Evolutionary conservation across 345 rosid species (phyloP).

Genomic region (Arabidopsis suecica): DNA sequence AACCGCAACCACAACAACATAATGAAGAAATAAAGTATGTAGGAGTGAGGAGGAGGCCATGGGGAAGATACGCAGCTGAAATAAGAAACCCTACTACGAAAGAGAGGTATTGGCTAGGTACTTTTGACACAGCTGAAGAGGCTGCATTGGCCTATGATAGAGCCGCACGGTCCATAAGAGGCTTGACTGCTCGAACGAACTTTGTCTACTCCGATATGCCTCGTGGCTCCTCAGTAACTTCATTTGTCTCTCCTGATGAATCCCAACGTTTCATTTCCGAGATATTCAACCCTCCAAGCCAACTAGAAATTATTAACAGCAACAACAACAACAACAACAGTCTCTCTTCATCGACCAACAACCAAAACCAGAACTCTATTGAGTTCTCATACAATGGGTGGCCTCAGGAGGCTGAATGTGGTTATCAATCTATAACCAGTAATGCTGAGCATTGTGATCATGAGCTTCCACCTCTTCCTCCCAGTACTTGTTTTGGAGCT

Average conservation of each 20-base stretch:
- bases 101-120: slow-evolving; percentile 94
- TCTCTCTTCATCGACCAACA: slow-evolving; percentile 20
- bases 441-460: slow-evolving; percentile 48
- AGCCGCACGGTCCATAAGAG: slow-evolving; percentile 87
- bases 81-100: slow-evolving; percentile 93
- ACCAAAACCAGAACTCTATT: slow-evolving; percentile 42
- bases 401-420: slow-evolving; percentile 42
- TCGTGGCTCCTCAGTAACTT: slow-evolving; percentile 77
- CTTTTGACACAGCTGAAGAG: slow-evolving; percentile 88
- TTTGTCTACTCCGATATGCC: slow-evolving; percentile 95
- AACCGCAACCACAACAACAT: slow-evolving; percentile 42
- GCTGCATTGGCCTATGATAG: slow-evolving; percentile 95
- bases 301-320: slow-evolving; percentile 20
- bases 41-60: slow-evolving; percentile 94
- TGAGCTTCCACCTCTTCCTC: slow-evolving; percentile 93
- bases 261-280: slow-evolving; percentile 57
- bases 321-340: slow-evolving; percentile 38
- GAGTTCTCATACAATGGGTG: slow-evolving; percentile 47
- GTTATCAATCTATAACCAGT: slow-evolving; percentile 48
- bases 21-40: slow-evolving; percentile 59
- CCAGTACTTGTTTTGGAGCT: slow-evolving; percentile 59
- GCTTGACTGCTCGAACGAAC: slow-evolving; percentile 87
- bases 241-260: slow-evolving; percentile 88
- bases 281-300: slow-evolving; percentile 49
- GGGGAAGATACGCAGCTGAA: slow-evolving; percentile 97